Conservation (phyloP, 176 grass and related monocot species). For the Otatea glauca region DNA sequence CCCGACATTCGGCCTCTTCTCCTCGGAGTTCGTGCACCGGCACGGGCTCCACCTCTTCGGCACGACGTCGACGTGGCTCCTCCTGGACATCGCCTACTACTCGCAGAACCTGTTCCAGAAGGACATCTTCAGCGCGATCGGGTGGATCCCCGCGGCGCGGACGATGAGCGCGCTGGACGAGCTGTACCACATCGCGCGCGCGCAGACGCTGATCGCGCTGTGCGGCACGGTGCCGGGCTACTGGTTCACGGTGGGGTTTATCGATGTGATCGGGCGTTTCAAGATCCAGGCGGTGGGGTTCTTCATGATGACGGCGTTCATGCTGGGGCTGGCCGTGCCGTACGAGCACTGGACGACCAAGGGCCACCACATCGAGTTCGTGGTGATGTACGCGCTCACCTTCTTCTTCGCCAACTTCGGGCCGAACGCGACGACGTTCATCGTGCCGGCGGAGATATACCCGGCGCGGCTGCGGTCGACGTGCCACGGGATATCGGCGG, state of each 20-base stretch:
- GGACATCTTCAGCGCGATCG: constrained; percentile 53
- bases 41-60: constrained; percentile 51
- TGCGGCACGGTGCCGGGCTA: constrained; percentile 55
- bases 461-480: constrained; percentile 59
- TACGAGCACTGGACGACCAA: constrained; percentile 44
- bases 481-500: constrained; percentile 62
- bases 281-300: constrained; percentile 50
- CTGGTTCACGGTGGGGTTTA: constrained; percentile 55
- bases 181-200: constrained; percentile 50
- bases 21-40: constrained; percentile 26
- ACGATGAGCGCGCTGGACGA: constrained; percentile 60
- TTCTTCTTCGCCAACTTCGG: constrained; percentile 89
- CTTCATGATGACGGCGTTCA: constrained; percentile 57
- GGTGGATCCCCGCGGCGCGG: constrained; percentile 38
- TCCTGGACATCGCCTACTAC: constrained; percentile 56
- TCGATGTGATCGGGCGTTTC: constrained; percentile 49
- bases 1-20: constrained; percentile 42
- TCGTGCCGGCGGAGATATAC: constrained; percentile 73
- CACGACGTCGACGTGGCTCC: constrained; percentile 46
- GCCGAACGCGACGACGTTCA: constrained; percentile 69
- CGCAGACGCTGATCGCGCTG: constrained; percentile 55
- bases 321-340: constrained; percentile 39
- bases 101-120: constrained; percentile 56
- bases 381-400: constrained; percentile 57
- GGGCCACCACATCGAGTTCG: constrained; percentile 48